Evolutionary conservation across 2,329 filamentous ascomycete genomes (phyloP), one percentile per base, ranked within the genome.

Genomic region (Scytalidium sp.): DNA sequence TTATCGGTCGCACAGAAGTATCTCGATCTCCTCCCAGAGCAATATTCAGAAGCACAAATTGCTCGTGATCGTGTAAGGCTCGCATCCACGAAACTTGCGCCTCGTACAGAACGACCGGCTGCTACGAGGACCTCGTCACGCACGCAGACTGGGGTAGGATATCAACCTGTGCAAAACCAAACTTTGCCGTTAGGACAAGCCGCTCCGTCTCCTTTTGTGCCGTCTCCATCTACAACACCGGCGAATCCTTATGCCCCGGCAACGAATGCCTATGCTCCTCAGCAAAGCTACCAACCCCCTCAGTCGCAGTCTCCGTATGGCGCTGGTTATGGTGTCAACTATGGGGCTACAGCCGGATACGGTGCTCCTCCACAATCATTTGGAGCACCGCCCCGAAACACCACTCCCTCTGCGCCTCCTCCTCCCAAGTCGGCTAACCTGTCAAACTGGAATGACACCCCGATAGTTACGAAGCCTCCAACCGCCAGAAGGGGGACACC

Each of bases 371-470:
- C 75, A 41, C 60, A 60, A 41, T 57, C 63, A 29, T 69, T 71
- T 47, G 66, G 58, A n/a, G 76, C 79, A 23, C 84, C 83, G 39
- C 84, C 84, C 46, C 82, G 87, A 54, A 83, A 81, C 53, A 77
- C 81, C 21, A 84, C 83, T 29, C 80, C 85, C n/a, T 86, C 88
- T 11, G 78, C 78, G 20, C 76, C 83, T 39, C 85, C 90, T 19
- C 83, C 89, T 17, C 82, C 88, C 9, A 84, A 83, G 62, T 75
- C 81, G 50, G 85, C 84, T 63, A 86, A 87, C 56, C 85, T 85
- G 55, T 82, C 85, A 22, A 87, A 88, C 60, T 99, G 94, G 94
- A 99, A 99, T 60, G 94, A 99, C 68, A 87, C 95, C 46, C 94
- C 94, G 1, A 80, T 96, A 61, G 88, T 97, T 42, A 78, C 82